phyloP scores from a whole-genome alignment of 139 green algal species.

The Coelastrella sp. region DNA sequence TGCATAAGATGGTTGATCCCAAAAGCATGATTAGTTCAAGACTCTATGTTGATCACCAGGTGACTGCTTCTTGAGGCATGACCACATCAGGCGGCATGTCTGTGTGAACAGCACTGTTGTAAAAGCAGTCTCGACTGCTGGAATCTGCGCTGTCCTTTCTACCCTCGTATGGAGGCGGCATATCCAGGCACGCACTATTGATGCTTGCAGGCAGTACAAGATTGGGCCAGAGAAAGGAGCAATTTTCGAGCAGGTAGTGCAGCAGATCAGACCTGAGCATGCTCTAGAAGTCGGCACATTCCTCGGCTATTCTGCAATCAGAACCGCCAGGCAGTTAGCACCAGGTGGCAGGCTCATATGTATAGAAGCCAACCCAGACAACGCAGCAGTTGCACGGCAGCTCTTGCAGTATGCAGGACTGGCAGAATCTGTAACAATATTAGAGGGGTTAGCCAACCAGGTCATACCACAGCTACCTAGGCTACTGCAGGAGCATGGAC shows the following conservation, averaged over 20 bases:
- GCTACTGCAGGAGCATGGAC: conserved; percentile 22
- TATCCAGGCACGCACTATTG: background rate
- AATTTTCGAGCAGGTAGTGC: conserved; percentile 36
- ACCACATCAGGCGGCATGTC: too few relatives aligned
- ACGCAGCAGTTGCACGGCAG: conserved; percentile 41
- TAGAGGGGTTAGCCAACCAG: conserved; percentile 8
- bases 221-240: conserved; percentile 48
- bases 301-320: conserved; percentile 48
- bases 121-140: background rate
- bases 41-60: too few relatives aligned
- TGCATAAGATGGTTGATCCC: too few relatives aligned
- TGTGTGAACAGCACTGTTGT: too few relatives aligned
- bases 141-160: background rate
- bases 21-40: too few relatives aligned
- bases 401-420: conserved; percentile 10
- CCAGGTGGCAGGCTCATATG: conserved; percentile 34
- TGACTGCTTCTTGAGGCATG: too few relatives aligned
- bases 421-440: background rate
- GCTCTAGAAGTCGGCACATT: conserved; percentile 51
- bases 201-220: conserved; percentile 43
- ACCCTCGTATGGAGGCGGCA: too few relatives aligned
- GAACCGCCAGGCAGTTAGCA: conserved; percentile 23
- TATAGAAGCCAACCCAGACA: conserved; percentile 47
- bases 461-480: background rate
- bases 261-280: background rate